These are phyloP conservation scores for Pisolithus sp. DNA, from an alignment of 768 basidiomycete genomes.

Conservation along the genomic window DNA sequence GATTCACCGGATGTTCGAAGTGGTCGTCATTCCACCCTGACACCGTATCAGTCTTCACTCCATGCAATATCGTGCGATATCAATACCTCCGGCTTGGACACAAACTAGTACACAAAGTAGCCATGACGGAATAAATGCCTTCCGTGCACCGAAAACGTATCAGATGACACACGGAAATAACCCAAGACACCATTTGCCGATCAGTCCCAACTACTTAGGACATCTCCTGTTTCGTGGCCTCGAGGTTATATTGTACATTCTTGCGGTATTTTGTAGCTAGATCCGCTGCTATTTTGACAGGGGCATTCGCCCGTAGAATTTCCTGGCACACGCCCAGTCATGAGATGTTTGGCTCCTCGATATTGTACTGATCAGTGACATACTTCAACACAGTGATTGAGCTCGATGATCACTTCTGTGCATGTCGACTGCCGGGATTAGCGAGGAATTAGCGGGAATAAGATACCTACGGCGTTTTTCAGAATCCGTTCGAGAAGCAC, in stretches of 20 bases:
- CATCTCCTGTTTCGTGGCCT: slow-evolving; percentile 48
- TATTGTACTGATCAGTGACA: slow-evolving; percentile 12
- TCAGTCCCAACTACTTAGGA: not conserved
- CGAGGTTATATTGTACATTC: slow-evolving; percentile 90
- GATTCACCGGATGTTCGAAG: not conserved
- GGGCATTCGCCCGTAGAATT: slow-evolving; percentile 70
- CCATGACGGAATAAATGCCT: not conserved
- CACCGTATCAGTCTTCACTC: too few relatives aligned
- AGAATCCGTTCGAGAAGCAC: slow-evolving; percentile 85
- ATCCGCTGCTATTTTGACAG: slow-evolving; percentile 76
- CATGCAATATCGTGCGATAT: too few relatives aligned
- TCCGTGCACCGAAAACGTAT: not conserved
- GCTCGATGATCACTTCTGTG: slow-evolving; percentile 82
- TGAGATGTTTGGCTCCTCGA: not conserved
- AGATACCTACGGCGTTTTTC: slow-evolving; percentile 70
- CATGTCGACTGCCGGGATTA: slow-evolving; percentile 66
- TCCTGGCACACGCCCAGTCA: slow-evolving; percentile 40
- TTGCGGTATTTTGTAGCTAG: slow-evolving; percentile 82
- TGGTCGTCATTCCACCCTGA: too few relatives aligned
- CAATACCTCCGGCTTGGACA: too few relatives aligned
- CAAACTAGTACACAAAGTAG: not conserved
- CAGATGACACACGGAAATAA: slow-evolving; percentile 1
- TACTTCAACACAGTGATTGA: slow-evolving; percentile 86
- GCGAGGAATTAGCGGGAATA: not conserved
- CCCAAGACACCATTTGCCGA: not conserved